Base-by-base conservation (phyloP, 768 basidiomycete species). In the Suillus placidus region DNA sequence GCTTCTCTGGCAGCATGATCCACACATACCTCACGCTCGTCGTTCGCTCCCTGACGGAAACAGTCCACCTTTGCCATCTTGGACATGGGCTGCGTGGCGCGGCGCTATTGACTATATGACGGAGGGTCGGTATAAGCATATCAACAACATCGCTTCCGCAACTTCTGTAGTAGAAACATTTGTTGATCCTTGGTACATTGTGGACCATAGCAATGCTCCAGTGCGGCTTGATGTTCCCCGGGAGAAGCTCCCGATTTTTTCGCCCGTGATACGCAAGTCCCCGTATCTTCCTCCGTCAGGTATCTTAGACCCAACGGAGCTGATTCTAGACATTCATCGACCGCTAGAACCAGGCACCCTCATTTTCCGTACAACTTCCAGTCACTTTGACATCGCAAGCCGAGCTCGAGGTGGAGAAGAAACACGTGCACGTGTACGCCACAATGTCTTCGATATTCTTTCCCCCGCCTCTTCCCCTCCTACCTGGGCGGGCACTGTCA, bases 281-380 rank as follows among this genome's bases (percentile, higher is more conserved):
- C 45, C 38, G n/a, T 63, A 43, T 16, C 71, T 68, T 10, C 14
- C 37, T 1, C 49, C 65, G 8, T 20, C 38, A 23, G 32, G 61
- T 38, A 42, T 30, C 38, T 6, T 47, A 49, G 34, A 35, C 60
- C 7, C 51, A 32, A 47, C 65, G 65, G 12, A 16, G 16, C 16
- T 42, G 6, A 42, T 5, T 14, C 12, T 30, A 10, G 14, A 62
- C 0, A 56, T 62, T 20, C 61, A 62, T 38, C 43, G 61, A 16
- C 18, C 38, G 9, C 65, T 66, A 20, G 66, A 66, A 0, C 20
- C 14, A 0, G 72, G 72, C 2, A 68, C 72, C 14, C 72, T 73
- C 58, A 23, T 73, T 58, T 73, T 73, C 58, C 68, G 67, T 5
- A 73, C 72, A 6, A 70, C 61, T n/a, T 65, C 65, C 13, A 62